These are phyloP conservation scores for Fusarium sp. DNA, from an alignment of 2,329 filamentous ascomycete species.

Conservation along the genomic window DNA sequence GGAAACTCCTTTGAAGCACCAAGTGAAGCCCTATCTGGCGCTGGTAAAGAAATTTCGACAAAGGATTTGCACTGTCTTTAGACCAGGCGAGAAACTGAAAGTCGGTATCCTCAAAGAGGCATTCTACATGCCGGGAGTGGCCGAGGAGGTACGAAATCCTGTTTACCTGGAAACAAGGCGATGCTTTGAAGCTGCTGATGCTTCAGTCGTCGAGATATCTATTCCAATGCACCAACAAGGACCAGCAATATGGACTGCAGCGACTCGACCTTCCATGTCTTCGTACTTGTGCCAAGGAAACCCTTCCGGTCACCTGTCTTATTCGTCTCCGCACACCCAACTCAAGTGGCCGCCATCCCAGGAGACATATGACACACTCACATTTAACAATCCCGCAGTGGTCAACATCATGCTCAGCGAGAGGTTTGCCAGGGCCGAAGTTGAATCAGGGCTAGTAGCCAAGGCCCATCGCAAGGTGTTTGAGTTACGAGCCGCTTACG, in stretches of 20 bases:
- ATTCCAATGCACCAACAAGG: slow-evolving; percentile 65
- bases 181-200: slow-evolving; percentile 58
- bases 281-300: slow-evolving; percentile 51
- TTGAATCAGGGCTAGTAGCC: slow-evolving; percentile 52
- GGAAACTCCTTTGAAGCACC: slow-evolving; percentile 54
- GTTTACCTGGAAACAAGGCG: slow-evolving; percentile 54
- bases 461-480: slow-evolving; percentile 65
- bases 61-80: slow-evolving; percentile 19
- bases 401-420: slow-evolving; percentile 64
- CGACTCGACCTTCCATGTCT: slow-evolving; percentile 55
- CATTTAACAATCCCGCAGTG: slow-evolving; percentile 61
- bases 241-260: slow-evolving; percentile 52
- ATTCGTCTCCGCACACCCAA: slow-evolving; percentile 53
- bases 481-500: slow-evolving; percentile 59
- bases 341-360: slow-evolving; percentile 58
- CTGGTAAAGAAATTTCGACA: slow-evolving; percentile 33
- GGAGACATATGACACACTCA: slow-evolving; percentile 59
- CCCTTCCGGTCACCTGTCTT: slow-evolving; percentile 53
- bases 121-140: slow-evolving; percentile 58
- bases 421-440: slow-evolving; percentile 47
- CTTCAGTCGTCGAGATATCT: slow-evolving; percentile 61
- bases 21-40: slow-evolving; percentile 55
- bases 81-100: slow-evolving; percentile 51
- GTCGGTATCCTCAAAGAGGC: slow-evolving; percentile 64
- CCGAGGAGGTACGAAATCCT: slow-evolving; percentile 56